phyloP scores from a whole-genome alignment of 129 eudicot species.

The Flaveria ramosissima region DNA sequence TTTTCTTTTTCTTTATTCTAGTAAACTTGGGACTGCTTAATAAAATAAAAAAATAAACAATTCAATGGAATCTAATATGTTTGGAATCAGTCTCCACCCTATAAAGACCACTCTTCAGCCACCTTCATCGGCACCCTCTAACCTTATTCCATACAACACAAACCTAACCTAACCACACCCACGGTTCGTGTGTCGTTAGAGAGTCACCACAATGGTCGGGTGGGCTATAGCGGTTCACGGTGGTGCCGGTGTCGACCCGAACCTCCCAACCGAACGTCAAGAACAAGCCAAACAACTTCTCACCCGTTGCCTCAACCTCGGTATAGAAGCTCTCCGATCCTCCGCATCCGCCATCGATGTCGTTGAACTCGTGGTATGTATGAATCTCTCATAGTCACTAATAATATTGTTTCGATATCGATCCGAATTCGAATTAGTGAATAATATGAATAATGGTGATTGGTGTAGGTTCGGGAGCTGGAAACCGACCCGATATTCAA shows the following conservation, averaged over 20 bases:
- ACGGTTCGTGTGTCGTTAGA: constrained; percentile 28
- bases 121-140: constrained; percentile 27
- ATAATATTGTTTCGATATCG: background rate
- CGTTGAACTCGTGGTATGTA: constrained; percentile 80
- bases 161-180: background rate
- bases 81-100: constrained; percentile 33
- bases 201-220: constrained; percentile 58
- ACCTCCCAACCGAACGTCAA: constrained; percentile 82
- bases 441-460: background rate
- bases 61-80: background rate
- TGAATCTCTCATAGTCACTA: too few species aligned
- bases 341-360: constrained; percentile 78
- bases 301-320: constrained; percentile 75
- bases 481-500: constrained; percentile 81
- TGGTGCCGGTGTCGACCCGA: constrained; percentile 97
- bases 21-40: background rate
- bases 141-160: constrained; percentile 19
- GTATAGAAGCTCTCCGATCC: constrained; percentile 73
- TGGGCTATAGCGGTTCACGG: constrained; percentile 98
- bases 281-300: constrained; percentile 79
- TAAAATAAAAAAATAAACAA: background rate
- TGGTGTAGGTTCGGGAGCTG: constrained; percentile 68
- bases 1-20: too few species aligned
- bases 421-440: background rate
- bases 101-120: constrained; percentile 23